Base-by-base conservation (phyloP, 2,329 filamentous ascomycete genomes). In the Chaetomiaceae sp. region DNA sequence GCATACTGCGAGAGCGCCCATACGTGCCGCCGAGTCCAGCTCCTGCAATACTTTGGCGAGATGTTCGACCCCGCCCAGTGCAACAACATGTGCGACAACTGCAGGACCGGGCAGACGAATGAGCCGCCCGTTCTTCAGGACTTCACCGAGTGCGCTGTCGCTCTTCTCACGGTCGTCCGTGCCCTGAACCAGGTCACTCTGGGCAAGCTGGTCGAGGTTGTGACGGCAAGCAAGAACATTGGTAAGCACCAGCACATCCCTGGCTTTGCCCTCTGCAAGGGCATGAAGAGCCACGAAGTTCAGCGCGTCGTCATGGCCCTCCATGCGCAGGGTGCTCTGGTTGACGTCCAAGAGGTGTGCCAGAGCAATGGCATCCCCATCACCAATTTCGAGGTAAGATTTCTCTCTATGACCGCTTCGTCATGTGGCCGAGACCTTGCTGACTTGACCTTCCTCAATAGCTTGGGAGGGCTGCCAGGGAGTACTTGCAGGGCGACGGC, bases 21-120 rank as follows among this genome's bases (percentile, higher is more conserved):
- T 51, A 90, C 96, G 62, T 99, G 94, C 67, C 85, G 94, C 58
- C 81, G 94, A 56, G 86, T 88, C 1, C 89, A 95, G 68, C 86
- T 99, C 15, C 81, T 99, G 31, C 82, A 82, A n/a, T 99, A 99
- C 69, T 99, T 99, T 74, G 91, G 87, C 53, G 95, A 99, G 69
- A 76, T 77, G 1, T 99, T 97, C 66, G 74, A 81, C 47, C 75
- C 77, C 34, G 79, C 82, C 12, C 79, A 89, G 47, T 99, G 94
- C 70, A 75, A 83, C 45, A 77, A 80, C 47, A 80, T 79, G 1
- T 99, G 94, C 69, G 95, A 99, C 73, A 97, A 96, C 66, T 99
- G 94, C 76, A 83, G 79, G 59, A 88, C 85, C 3, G 83, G 82
- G 22, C 76, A 81, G 42, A 78, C 79, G 3, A 40, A 53, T 9